phyloP scores from a whole-genome alignment of 2,329 filamentous ascomycete genomes.

The Myriosclerotinia curreyana region DNA sequence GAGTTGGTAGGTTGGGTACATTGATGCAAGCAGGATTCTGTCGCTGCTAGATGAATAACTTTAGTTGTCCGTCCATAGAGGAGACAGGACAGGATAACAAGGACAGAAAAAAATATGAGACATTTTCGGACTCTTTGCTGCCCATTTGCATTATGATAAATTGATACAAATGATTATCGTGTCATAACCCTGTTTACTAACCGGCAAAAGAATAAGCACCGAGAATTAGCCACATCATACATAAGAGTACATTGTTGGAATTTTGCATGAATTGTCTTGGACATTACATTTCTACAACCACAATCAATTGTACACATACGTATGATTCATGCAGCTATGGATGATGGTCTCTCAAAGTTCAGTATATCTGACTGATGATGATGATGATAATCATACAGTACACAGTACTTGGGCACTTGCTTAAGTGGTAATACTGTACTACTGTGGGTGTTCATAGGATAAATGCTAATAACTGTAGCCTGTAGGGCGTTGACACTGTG shows the following conservation, averaged over 20 bases:
- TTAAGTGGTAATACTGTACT: not conserved
- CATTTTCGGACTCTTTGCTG: too few relatives aligned
- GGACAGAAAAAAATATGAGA: conserved; percentile 8
- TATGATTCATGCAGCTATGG: not conserved
- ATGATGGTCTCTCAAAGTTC: not conserved
- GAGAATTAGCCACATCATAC: not conserved
- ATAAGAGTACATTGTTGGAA: not conserved
- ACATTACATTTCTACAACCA: conserved; percentile 2
- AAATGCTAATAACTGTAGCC: not conserved
- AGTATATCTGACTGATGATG: not conserved
- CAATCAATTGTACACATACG: not conserved
- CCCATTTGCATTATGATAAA: not conserved
- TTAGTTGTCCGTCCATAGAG: not conserved
- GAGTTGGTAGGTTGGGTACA: conserved; percentile 7
- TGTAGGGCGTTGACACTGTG: not conserved
- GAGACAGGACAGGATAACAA: conserved; percentile 5
- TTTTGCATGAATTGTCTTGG: not conserved
- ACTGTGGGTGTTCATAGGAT: not conserved
- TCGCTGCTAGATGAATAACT: conserved; percentile 5
- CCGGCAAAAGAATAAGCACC: not conserved
- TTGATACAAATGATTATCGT: not conserved
- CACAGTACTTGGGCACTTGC: not conserved
- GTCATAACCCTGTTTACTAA: not conserved
- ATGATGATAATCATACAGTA: not conserved
- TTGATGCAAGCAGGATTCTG: conserved; percentile 2